phyloP scores from a whole-genome alignment of 129 eudicot genomes.

The Saposhnikovia divaricata region DNA sequence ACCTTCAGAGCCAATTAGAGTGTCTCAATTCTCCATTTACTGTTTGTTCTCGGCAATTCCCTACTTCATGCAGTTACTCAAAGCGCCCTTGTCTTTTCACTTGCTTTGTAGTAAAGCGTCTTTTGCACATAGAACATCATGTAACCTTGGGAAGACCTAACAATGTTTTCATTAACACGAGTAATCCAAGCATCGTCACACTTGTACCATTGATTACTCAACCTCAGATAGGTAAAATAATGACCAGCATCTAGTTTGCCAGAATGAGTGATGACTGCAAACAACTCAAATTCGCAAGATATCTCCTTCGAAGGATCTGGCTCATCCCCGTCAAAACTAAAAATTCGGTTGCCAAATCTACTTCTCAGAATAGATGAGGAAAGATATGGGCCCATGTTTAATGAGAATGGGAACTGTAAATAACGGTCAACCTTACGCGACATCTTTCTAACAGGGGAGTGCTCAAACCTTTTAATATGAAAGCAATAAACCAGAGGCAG shows the following conservation, averaged over 20 bases:
- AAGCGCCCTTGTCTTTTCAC: conserved; percentile 28
- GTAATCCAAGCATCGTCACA: conserved; percentile 98
- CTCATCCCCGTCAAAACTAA: conserved; percentile 48
- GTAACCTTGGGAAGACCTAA: conserved; percentile 85
- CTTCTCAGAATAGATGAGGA: conserved; percentile 75
- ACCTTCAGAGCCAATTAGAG: background rate
- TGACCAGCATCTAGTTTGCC: conserved; percentile 90
- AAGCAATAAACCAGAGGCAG: conserved; percentile 87
- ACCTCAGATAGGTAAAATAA: conserved; percentile 75
- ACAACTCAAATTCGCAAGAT: conserved; percentile 74
- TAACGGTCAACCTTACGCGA: conserved; percentile 74
- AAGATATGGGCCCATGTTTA: conserved; percentile 86
- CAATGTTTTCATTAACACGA: conserved; percentile 60
- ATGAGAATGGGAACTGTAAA: conserved; percentile 77
- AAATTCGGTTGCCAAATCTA: conserved; percentile 67
- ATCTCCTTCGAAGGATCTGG: conserved; percentile 33
- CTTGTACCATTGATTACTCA: conserved; percentile 83
- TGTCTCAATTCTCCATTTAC: background rate
- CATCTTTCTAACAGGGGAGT: conserved; percentile 55
- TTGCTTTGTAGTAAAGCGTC: conserved; percentile 63
- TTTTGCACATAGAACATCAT: conserved; percentile 97
- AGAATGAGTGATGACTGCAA: conserved; percentile 80
- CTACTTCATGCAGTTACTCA: conserved; percentile 14
- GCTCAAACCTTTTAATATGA: conserved; percentile 87
- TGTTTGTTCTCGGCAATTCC: background rate